Evolutionary conservation across 2,329 filamentous ascomycete genomes (phyloP), one percentile per base, ranked within the genome.

Genomic region (Colletotrichum acutatum): DNA sequence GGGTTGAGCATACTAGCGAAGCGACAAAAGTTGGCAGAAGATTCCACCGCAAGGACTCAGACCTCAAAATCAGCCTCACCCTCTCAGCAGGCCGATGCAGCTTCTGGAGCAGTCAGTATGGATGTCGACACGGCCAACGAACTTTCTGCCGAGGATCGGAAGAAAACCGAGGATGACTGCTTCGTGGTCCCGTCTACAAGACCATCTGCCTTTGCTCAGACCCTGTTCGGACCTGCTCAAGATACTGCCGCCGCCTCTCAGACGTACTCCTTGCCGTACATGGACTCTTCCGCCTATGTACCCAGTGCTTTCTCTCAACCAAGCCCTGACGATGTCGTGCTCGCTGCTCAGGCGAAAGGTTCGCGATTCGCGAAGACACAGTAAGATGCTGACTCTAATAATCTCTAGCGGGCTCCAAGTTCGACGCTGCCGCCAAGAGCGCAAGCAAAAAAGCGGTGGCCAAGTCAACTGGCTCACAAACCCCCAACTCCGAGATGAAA

Each of bases 321-420:
- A 68, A 98, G 95, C 83, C 95, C 95, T 77, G 95, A 98, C 85
- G 95, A 98, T 82, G 85, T 97, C 79, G 94, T 98, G 78, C 88
- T 95, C 75, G 91, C 92, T 82, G 96, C 95, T 77, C 96, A 98
- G 87, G 92, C 92, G 84, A 93, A 95, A 94, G 93, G 93, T 95
- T 94, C 91, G 91, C 88, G 85, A 80, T 86, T 86, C 82, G 82
- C 83, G 79, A 87, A 83, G 81, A 84, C 83, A 81, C 84, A 84
- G 77, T 84, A 82, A 83, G 83, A 83, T 82, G 80, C 84, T 83
- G 83, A 85, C 87, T 86, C 87, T 90, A 86, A 90, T 87, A 76
- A 79, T 79, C 79, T 81, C 76, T 84, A 90, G 88, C 88, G 77
- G 88, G 87, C 66, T 88, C 88, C 65, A 85, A 85, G 74, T 82